Evolutionary conservation across 768 basidiomycete species (phyloP), one percentile per base, ranked within the genome.

Genomic region (Xerocomellus chrysenteron): DNA sequence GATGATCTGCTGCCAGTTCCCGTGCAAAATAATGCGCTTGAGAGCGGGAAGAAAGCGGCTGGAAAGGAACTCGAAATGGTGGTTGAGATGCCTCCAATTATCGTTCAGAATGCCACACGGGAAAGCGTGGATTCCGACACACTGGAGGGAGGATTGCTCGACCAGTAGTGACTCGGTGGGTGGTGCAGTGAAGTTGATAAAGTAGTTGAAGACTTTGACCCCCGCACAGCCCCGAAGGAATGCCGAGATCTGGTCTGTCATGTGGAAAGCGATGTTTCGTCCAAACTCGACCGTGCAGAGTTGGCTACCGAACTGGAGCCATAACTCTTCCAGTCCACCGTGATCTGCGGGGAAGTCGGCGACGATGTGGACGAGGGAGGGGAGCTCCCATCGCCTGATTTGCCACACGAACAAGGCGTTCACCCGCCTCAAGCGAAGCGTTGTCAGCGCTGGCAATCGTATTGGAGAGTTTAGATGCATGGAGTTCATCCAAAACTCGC

Each of bases 231-330:
- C 63, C 28, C 68, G 71, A 43, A 89, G 69, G 63, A 84, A 78
- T 8, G 65, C 50, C 6, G 76, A 63, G 48, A 87, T 69, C 54
- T 76, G 68, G 61, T 87, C 84, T 37, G 55, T 50, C 52, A 81
- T 66, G 43, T 78, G 71, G 67, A 87, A 88, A 40, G 76, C 79
- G 32, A 84, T 60, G 65, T 82, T 79, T 58, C 71, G 77, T 35
- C 86, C 85, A 53, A 88, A 77, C 62, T 87, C 86, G 24, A 87
- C 73, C 2, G 73, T 76, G 52, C 74, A 72, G 44, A 87, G 75
- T 56, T 81, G 82, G 45, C 60, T 54, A 26, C 84, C 84, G 49
- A 81, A 78, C 17, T 61, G 60, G 35, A 75, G 70, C 84, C 83
- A 85, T 21, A 87, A 55, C 30, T 68, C 65, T 39, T 77, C 74